phyloP scores from a whole-genome alignment of 2,329 filamentous ascomycete species.

The Coleophoma eucalyptorum region DNA sequence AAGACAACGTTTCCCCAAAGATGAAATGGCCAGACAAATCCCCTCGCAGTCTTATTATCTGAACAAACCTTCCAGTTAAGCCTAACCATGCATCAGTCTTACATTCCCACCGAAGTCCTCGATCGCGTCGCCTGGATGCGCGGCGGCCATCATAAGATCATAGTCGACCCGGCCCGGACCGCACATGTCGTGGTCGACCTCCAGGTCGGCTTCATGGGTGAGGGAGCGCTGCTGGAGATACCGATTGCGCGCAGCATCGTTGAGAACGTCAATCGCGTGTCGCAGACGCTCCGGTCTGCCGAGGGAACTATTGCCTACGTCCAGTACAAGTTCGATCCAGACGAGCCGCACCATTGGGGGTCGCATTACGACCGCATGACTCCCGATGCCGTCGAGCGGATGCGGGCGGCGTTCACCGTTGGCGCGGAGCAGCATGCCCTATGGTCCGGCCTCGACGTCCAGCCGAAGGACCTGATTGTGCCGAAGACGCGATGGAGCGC shows the following conservation, averaged over 20 bases:
- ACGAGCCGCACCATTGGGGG: not conserved
- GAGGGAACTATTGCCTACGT: not conserved
- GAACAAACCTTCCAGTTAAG: constrained; percentile 1
- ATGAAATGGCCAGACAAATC: constrained; percentile 3
- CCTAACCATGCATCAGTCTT: constrained; percentile 4
- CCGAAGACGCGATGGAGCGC: not conserved
- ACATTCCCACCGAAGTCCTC: constrained; percentile 2
- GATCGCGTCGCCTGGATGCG: constrained; percentile 2
- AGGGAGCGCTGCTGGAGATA: not conserved
- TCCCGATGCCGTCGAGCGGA: not conserved
- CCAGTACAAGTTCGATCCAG: not conserved
- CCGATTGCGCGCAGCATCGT: constrained; percentile 1
- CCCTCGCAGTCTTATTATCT: constrained; percentile 1
- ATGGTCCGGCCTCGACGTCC: not conserved
- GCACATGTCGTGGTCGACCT: constrained; percentile 4
- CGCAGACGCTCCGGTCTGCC: not conserved
- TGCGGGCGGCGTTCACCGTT: not conserved
- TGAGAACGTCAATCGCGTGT: not conserved
- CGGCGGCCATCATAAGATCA: constrained; percentile 3
- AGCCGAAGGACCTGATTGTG: not conserved
- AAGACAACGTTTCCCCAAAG: constrained; percentile 1
- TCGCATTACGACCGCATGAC: not conserved
- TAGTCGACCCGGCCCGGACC: constrained; percentile 2
- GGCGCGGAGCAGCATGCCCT: not conserved
- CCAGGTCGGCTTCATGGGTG: constrained; percentile 2